A percentile compares a stretch with the other conserved stretches of the same genome.
phyloP scores from a whole-genome alignment of 257 asterid species.

The Catharanthus roseus region DNA sequence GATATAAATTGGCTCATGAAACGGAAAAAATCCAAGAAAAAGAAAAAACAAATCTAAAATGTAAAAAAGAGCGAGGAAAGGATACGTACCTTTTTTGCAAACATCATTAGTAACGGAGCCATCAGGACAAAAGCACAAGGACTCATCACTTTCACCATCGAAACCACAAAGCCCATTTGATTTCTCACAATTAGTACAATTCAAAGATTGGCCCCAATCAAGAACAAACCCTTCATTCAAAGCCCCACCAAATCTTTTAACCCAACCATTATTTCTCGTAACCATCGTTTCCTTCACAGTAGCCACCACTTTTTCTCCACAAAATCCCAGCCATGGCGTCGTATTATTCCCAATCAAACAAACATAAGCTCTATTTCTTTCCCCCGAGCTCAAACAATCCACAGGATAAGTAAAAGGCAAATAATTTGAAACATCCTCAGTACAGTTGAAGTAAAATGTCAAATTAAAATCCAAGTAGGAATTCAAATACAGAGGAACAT shows the following conservation, averaged over 20 bases:
- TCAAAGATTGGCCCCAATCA: background rate
- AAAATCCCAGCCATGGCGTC: constrained; percentile 4
- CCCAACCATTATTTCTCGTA: background rate
- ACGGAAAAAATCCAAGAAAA: background rate
- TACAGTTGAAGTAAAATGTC: constrained; percentile 23
- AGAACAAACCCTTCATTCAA: constrained; percentile 23
- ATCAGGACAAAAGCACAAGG: constrained; percentile 21
- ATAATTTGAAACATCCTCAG: background rate
- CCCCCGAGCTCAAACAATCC: constrained; percentile 11
- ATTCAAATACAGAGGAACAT: background rate
- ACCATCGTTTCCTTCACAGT: constrained; percentile 1
- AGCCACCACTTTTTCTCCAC: constrained; percentile 21
- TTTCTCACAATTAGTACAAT: constrained; percentile 12
- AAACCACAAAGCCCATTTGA: constrained; percentile 24
- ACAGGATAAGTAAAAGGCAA: background rate
- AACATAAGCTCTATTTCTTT: background rate
- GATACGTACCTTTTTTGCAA: constrained; percentile 24
- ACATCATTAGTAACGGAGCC: constrained; percentile 5
- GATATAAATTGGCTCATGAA: too few relatives aligned
- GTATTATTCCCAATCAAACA: background rate
- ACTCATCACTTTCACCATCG: background rate
- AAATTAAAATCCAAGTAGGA: constrained; percentile 1
- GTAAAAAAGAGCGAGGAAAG: too few relatives aligned
- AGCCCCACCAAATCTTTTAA: background rate
- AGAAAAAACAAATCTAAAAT: background rate